These are phyloP conservation scores for Pterocarpus macrocarpus DNA, from an alignment of 306 rosid species.

Conservation along the genomic window DNA sequence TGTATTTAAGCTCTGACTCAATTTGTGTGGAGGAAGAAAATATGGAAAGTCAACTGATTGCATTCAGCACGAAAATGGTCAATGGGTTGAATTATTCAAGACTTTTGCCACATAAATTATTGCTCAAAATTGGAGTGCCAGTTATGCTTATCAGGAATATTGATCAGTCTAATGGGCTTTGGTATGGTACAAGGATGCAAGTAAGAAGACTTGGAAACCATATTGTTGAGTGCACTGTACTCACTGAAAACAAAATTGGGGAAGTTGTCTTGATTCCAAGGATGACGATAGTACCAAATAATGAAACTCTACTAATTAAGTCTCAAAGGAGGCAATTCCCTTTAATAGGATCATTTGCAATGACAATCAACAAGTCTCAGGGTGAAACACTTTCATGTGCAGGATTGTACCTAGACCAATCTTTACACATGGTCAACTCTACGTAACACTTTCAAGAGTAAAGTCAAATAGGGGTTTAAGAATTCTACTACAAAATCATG, in stretches of 20 bases:
- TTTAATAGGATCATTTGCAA: neutral
- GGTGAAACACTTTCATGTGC: neutral
- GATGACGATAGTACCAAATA: neutral
- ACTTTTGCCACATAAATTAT: neutral
- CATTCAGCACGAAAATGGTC: too few relatives aligned
- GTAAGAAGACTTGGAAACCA: neutral
- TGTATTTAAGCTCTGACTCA: too few relatives aligned
- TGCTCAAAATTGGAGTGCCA: neutral
- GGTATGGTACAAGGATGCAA: neutral
- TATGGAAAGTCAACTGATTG: too few relatives aligned
- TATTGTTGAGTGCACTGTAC: neutral
- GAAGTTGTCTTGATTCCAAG: neutral
- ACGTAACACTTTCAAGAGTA: neutral
- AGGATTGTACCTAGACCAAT: neutral
- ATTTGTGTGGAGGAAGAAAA: too few relatives aligned
- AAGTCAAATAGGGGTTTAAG: too few relatives aligned
- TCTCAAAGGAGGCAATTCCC: neutral
- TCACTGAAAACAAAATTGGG: neutral
- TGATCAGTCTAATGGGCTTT: too few relatives aligned
- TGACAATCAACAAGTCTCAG: neutral
- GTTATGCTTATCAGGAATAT: neutral
- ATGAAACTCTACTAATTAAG: too few relatives aligned
- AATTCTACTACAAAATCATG: too few relatives aligned
- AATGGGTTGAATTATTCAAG: too few relatives aligned
- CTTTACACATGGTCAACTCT: neutral